Conservation (phyloP, 2,329 filamentous ascomycete genomes). For the Akanthomyces uredinophilus region DNA sequence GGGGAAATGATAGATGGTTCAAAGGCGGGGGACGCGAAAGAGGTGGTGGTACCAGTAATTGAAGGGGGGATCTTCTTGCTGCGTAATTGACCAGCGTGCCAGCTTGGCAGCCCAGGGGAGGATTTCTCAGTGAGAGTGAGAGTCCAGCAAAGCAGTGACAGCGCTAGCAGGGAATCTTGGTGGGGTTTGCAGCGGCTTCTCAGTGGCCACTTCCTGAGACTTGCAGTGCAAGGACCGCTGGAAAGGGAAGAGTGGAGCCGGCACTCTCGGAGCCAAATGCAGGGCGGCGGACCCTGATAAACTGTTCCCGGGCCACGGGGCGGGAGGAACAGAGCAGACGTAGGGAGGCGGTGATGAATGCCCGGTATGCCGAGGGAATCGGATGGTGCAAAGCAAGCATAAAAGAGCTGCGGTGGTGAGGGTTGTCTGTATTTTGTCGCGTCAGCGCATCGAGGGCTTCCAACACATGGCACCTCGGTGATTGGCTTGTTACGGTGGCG, state of each 20-base stretch:
- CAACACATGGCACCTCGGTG: no score
- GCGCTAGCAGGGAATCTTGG: neutral
- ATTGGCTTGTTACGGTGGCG: no score
- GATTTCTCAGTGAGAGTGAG: neutral
- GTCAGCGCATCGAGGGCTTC: no score
- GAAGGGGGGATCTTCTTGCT: slow-evolving; percentile 1
- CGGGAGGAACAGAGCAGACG: neutral
- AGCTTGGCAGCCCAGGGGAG: neutral
- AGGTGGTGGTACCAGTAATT: neutral
- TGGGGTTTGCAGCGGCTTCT: neutral
- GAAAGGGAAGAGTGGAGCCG: neutral
- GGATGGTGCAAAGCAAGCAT: no score
- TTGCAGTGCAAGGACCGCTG: neutral
- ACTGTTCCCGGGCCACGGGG: neutral
- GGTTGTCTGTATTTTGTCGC: no score
- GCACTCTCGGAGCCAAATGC: neutral
- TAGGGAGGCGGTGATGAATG: neutral
- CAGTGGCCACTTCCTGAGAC: neutral
- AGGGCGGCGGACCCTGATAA: neutral
- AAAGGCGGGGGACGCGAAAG: neutral
- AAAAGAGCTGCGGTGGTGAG: no score
- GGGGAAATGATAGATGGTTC: neutral
- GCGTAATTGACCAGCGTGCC: neutral
- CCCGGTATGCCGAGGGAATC: no score
- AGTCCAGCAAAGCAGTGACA: neutral